phyloP scores from a whole-genome alignment of 192 early-diverging fungal species.

The Funneliformis geosporum region DNA sequence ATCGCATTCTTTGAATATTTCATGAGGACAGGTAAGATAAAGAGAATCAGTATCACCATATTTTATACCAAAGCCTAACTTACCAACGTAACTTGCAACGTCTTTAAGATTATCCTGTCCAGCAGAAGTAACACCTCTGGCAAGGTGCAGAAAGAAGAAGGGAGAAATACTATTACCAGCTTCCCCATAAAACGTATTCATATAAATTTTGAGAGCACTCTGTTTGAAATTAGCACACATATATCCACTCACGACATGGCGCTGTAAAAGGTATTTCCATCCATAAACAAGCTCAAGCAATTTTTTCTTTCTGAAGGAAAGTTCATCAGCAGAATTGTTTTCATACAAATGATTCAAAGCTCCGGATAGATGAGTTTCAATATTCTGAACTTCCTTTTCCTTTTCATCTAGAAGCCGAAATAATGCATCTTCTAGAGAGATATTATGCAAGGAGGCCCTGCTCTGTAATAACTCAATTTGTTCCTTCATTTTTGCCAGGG shows the following conservation, averaged over 20 bases:
- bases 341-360: no score
- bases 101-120: slow-evolving; percentile 15
- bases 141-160: neutral
- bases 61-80: neutral
- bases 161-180: slow-evolving; percentile 11
- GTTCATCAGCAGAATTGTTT: no score
- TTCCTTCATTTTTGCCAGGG: no score
- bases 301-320: no score
- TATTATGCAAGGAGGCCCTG: no score
- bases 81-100: neutral
- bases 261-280: neutral
- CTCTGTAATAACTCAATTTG: no score
- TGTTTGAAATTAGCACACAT: slow-evolving; percentile 8
- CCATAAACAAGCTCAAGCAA: no score
- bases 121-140: neutral
- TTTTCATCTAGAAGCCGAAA: no score
- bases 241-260: neutral
- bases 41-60: slow-evolving; percentile 17
- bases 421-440: no score
- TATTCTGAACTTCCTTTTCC: no score
- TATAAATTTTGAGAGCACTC: neutral
- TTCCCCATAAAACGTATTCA: slow-evolving; percentile 26
- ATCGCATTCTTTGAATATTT: slow-evolving; percentile 14
- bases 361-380: no score
- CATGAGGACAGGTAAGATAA: neutral